Base-by-base conservation (phyloP, 202 grass and related monocot species). In the Digitaria exilis region DNA sequence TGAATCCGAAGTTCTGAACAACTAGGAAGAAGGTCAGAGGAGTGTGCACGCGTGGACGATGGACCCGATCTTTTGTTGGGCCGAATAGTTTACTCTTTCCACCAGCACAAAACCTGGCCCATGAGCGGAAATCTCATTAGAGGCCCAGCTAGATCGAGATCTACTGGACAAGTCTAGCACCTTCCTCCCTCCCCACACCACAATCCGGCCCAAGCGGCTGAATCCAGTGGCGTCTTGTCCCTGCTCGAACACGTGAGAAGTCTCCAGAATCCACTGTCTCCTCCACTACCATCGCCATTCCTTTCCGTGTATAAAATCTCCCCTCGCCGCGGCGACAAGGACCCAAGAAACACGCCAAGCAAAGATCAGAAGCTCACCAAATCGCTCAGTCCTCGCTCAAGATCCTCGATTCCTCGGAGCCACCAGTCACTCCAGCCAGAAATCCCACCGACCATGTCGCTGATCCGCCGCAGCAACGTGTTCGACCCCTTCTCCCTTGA, bases 401-500 rank as follows among this genome's bases (percentile, higher is more conserved):
- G 25, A 14, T 5, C 44, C 2, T 34, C 64, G 9, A 26, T 77
- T 45, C 6, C 8, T 10, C n/a, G 14, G 3, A 21, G 8, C 13
- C 3, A 8, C 1, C 12, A 60, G 18, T 21, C 11, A 62, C 3
- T 4, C 1, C 12, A 60, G 18, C 29, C 11, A 62, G 57, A 18
- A 35, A 80, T 17, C 35, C 7, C 15, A 60, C 4, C 57, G 68
- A 79, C 59, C 29, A 94, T 92, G 92, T 92, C 92, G 74, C 82
- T 94, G 63, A 88, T 83, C 49, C 84, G 85, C 49, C 89, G 84
- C 78, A 77, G 78, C 82, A 88, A 83, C 87, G 69, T 87, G 80
- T 94, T 94, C 63, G 89, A 89, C 64, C 87, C 92, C 62, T 90
- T 89, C 87, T 89, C 84, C 41, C 81, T 92, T 56, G 84, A 92